Evolutionary conservation across 2,329 filamentous ascomycete genomes (phyloP), one percentile per base, ranked within the genome.

Genomic region (Knoxdaviesia proteae): DNA sequence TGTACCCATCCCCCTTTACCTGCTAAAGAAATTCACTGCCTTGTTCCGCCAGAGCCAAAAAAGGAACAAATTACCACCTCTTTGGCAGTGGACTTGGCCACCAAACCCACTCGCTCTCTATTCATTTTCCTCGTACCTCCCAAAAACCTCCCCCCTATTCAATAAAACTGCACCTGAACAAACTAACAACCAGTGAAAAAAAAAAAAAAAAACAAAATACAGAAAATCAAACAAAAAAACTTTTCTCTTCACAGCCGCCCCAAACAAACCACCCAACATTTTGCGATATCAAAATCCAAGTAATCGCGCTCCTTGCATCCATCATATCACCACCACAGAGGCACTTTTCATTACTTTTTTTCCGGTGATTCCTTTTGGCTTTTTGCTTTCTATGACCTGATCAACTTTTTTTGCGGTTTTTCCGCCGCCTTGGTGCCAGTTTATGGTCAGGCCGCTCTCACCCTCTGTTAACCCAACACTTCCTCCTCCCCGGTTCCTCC

Each of bases 371-470:
- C 55, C 57, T 57, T 64, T 61, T 66, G 60, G 59, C 63, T 74
- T 67, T 64, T 64, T 56, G 58, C 58, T 58, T 61, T 69, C 68
- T 73, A 75, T 74, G 66, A 63, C 59, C 61, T 70, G 62, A 74
- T 68, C 65, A 65, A 66, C 61, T 74, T 79, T 72, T 77, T 65
- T 65, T 54, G 65, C 65, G 70, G 65, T 56, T 65, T 70, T 71
- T 73, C 65, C 67, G 64, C 61, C 59, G 58, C 59, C 59, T 60
- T 57, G 55, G 38, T 38, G 41, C 38, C 10, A 31, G 20, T 40
- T 30, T 38, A 33, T 44, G 29, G 34, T 42, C 20, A 20, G 20
- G 20, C 20, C 20, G 20, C 20, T 20, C 20, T 20, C 20, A 20
- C 20, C 20, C 20, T 20, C 20, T 20, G 20, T 20, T 20, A 20